These are phyloP conservation scores for Dorcoceras hygrometricum DNA, from an alignment of 257 asterid species.

Conservation along the genomic window DNA sequence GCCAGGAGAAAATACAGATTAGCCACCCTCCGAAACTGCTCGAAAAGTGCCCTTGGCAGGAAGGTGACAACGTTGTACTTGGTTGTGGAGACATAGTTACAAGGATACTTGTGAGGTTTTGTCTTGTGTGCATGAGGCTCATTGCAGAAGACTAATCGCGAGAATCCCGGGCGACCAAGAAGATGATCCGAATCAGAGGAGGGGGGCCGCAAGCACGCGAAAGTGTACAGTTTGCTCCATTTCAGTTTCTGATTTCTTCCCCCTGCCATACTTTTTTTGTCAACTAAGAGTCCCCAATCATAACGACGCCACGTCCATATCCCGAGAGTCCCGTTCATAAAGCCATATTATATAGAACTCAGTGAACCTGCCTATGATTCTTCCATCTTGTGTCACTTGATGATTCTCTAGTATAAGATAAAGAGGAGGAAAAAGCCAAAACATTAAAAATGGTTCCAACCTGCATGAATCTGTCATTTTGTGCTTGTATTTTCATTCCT, in stretches of 20 bases:
- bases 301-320: neutral
- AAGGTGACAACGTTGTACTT: slow-evolving; percentile 54
- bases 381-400: slow-evolving; percentile 22
- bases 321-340: slow-evolving; percentile 4
- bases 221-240: slow-evolving; percentile 64
- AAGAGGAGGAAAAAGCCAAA: neutral
- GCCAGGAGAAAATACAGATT: slow-evolving; percentile 57
- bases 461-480: slow-evolving; percentile 28
- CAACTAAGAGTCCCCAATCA: slow-evolving; percentile 1
- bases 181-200: slow-evolving; percentile 21
- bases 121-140: slow-evolving; percentile 44
- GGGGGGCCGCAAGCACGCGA: slow-evolving; percentile 45
- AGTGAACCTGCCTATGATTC: slow-evolving; percentile 16
- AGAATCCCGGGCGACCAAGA: slow-evolving; percentile 46
- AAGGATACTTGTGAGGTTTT: slow-evolving; percentile 41
- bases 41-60: slow-evolving; percentile 55
- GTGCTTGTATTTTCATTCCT: slow-evolving; percentile 33
- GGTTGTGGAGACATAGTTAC: slow-evolving; percentile 56
- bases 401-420: slow-evolving; percentile 15
- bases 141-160: slow-evolving; percentile 55
- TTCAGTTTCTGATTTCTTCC: slow-evolving; percentile 34
- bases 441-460: neutral
- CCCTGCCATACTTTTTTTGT: slow-evolving; percentile 20
- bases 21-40: slow-evolving; percentile 67
- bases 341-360: slow-evolving; percentile 6